Conservation (phyloP, 163 green algal genomes). For the Scenedesmus sp. region DNA sequence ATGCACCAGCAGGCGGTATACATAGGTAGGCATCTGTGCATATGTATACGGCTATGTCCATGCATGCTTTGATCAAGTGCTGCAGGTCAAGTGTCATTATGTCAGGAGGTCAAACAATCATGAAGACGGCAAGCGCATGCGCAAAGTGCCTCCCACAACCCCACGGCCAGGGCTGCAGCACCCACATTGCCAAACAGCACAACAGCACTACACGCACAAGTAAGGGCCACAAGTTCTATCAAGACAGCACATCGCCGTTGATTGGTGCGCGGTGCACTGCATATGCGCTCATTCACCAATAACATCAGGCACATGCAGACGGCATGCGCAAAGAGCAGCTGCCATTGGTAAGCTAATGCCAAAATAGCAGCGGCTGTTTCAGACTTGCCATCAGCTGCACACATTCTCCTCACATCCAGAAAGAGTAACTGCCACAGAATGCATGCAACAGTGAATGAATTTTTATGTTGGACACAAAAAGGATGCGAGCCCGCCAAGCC, state of each 20-base stretch:
- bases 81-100: neutral
- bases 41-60: neutral
- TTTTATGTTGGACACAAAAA: neutral
- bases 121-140: neutral
- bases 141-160: neutral
- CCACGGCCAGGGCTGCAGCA: neutral
- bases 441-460: conserved; percentile 6
- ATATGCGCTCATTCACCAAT: neutral
- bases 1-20: neutral
- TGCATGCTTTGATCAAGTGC: neutral
- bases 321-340: neutral
- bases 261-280: neutral
- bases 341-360: neutral
- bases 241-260: neutral
- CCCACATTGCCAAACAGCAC: neutral
- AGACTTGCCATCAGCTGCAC: neutral
- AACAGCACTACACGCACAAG: neutral
- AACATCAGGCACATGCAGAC: neutral
- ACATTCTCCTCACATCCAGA: conserved; percentile 2
- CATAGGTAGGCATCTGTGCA: neutral
- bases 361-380: neutral
- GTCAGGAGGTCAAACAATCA: neutral
- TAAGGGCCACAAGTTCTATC: neutral
- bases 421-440: neutral
- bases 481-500: neutral